Base-by-base conservation (phyloP, 2,329 filamentous ascomycete genomes). In the Fusarium pseudoanthophilum region DNA sequence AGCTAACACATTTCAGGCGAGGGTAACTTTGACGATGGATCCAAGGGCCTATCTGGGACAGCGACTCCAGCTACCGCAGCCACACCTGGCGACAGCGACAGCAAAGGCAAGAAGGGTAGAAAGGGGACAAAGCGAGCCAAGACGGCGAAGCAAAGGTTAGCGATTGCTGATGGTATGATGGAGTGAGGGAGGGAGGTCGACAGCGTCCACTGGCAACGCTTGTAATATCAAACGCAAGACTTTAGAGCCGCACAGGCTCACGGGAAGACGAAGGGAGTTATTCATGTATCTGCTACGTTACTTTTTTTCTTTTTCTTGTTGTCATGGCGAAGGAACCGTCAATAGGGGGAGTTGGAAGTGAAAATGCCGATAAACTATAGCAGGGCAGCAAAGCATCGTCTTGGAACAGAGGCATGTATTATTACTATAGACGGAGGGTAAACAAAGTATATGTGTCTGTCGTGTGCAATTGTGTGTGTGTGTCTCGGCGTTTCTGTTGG, bases 11-110 rank as follows among this genome's bases (percentile, higher is more conserved):
- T 51, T 10, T 60, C 79, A 98, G 95, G 95, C 78, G 96, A 99
- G 87, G 96, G 96, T 68, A 91, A 97, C 81, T 99, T 99, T 83
- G 95, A 98, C 77, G 95, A 97, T 81, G 88, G 87, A 77, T 92
- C 92, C 75, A 96, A 97, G 79, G 77, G 74, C 10, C 60, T 74
- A 30, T 91, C 77, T 9, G 79, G 78, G 56, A 81, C 82, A 30
- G 97, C 93, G 6, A 96, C 95, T 40, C 91, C 95, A 2, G 94
- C 94, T 9, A 96, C 95, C 37, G 91, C 94, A 2, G 94, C 93
- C 7, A 98, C 96, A 3, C 95, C 95, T 1, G 88, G 92, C 16
- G 90, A 90, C 45, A 87, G 88, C 21, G 80, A 88, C 39, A 79
- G 82, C 39, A 86, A 85, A 75, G 80, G 84, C 64, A 88, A 87